Evolutionary conservation across 2,329 filamentous ascomycete species (phyloP).

Genomic region (Botryosphaeria dothidea): DNA sequence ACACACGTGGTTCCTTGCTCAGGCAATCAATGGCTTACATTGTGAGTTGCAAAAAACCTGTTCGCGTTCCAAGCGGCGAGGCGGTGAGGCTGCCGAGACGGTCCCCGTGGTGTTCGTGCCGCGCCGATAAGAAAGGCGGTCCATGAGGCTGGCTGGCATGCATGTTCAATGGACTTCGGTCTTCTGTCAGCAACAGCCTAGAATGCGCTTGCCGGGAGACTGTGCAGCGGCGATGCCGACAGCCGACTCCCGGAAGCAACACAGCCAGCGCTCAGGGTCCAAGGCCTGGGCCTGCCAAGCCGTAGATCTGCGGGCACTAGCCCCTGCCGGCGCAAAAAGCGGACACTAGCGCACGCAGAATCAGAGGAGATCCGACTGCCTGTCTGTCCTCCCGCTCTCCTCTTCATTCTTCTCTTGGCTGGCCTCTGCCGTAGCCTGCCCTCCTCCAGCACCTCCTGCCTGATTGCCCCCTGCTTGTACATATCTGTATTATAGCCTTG

Average conservation of each 20-base stretch:
- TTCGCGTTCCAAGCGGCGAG: background rate
- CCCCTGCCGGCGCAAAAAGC: background rate
- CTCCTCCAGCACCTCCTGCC: background rate
- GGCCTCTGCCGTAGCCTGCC: background rate
- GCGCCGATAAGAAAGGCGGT: background rate
- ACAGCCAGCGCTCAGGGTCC: constrained; percentile 7
- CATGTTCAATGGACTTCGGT: too few relatives aligned
- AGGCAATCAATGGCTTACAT: background rate
- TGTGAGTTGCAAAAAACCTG: background rate
- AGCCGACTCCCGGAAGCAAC: background rate
- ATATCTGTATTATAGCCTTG: constrained; percentile 8
- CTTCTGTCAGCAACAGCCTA: too few relatives aligned
- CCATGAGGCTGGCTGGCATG: background rate
- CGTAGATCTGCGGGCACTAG: constrained; percentile 9
- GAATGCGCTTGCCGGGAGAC: too few relatives aligned
- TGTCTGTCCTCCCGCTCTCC: background rate
- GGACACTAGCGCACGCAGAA: constrained; percentile 6
- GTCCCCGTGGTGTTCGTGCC: background rate
- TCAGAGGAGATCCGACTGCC: background rate
- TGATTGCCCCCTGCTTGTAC: background rate
- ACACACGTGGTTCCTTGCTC: background rate
- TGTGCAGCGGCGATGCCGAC: background rate
- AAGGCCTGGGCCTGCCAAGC: constrained; percentile 2
- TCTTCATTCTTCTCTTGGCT: background rate
- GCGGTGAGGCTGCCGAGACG: background rate